phyloP scores from a whole-genome alignment of 192 early-diverging fungal genomes.

The Phlyctochytrium bullatum region DNA sequence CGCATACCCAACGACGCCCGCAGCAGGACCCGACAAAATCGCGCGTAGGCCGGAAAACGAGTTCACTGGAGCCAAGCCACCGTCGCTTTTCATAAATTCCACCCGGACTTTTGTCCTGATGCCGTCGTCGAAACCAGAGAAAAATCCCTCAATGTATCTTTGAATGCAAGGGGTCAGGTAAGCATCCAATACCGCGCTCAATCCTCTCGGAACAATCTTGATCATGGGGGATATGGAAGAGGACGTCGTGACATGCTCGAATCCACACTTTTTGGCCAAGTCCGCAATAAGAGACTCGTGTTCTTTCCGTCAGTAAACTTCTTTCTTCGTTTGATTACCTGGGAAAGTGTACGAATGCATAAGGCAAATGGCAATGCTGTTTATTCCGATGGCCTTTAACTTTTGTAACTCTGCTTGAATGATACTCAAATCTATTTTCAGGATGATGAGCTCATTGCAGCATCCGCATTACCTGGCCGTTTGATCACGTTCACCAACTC shows the following conservation, averaged over 20 bases:
- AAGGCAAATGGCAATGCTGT: slow-evolving; percentile 87
- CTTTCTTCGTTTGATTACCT: slow-evolving; percentile 28
- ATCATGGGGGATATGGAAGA: slow-evolving; percentile 86
- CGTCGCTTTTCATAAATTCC: slow-evolving; percentile 99
- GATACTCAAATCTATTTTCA: slow-evolving; percentile 43
- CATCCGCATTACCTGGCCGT: slow-evolving; percentile 47
- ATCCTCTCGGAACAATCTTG: slow-evolving; percentile 91
- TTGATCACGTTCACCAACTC: slow-evolving; percentile 78
- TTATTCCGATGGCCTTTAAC: slow-evolving; percentile 69
- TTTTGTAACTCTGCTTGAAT: slow-evolving; percentile 59
- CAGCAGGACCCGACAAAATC: slow-evolving; percentile 92
- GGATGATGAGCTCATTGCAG: background rate
- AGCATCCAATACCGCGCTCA: slow-evolving; percentile 85
- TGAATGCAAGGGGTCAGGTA: slow-evolving; percentile 93
- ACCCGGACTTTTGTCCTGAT: slow-evolving; percentile 52
- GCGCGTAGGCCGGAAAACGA: slow-evolving; percentile 84
- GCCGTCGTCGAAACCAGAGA: slow-evolving; percentile 78
- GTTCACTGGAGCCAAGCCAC: slow-evolving; percentile 84
- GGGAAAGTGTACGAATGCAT: slow-evolving; percentile 94
- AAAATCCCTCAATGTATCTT: slow-evolving; percentile 82
- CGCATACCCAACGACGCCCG: slow-evolving; percentile 88
- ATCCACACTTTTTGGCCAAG: slow-evolving; percentile 71
- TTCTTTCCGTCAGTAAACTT: slow-evolving; percentile 26
- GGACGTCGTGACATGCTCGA: slow-evolving; percentile 82
- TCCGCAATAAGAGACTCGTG: slow-evolving; percentile 75